Base-by-base conservation (phyloP, 1,139 yeast genomes). In the Sugiyamaella paludigena region DNA sequence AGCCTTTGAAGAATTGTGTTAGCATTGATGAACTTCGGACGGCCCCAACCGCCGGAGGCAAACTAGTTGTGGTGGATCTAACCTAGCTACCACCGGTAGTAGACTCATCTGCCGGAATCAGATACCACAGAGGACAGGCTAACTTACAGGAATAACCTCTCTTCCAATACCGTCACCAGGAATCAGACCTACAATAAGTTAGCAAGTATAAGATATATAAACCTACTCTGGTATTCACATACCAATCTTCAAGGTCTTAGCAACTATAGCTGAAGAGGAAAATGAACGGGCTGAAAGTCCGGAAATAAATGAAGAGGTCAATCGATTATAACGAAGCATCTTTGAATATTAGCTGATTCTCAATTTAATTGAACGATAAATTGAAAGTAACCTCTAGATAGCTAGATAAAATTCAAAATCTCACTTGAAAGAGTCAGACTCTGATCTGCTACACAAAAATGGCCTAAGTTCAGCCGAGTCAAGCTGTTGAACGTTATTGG, bases 81-180 rank as follows among this genome's bases (percentile, higher is more conserved):
- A n/a, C n/a, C n/a, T n/a, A n/a, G n/a, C n/a, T n/a, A n/a, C n/a
- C n/a, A n/a, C n/a, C n/a, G n/a, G n/a, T n/a, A n/a, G n/a, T n/a
- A n/a, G n/a, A n/a, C n/a, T n/a, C 24, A 19, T 3, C 24, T 5
- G 24, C 5, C 24, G 24, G 5, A 19, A 4, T 16, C 5, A 12
- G 29, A 7, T 16, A 4, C 38, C 34, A 19, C 19, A 29, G 13
- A 10, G 12, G 5, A 42, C 4, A 19, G 29, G 11, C 2, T 7
- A 15, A 48, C 50, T 29, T 53, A 61, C 83, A 54, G 98, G 98
- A 55, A 92, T 89, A 45, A 92, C 98, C 72, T 92, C 98, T 64
- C 87, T 82, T 49, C 98, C 98, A 63, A 92, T 92, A 56, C 98
- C 98, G 68, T 92, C 98, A 67, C 98, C 98, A 46, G 98, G 96